Evolutionary conservation across 257 asterid genomes (phyloP).

Genomic region (Jacaranda copaia): DNA sequence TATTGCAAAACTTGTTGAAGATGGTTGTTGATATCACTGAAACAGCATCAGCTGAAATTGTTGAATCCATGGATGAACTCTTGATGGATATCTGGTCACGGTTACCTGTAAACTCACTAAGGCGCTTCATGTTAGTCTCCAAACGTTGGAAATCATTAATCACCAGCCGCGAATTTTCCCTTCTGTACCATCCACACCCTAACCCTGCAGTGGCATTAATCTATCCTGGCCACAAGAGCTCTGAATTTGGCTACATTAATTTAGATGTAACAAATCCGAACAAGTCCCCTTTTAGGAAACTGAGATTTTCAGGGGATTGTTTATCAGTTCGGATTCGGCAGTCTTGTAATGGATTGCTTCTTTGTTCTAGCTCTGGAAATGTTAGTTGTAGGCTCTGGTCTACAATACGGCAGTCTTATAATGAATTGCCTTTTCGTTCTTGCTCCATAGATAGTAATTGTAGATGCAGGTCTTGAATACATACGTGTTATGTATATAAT

Average conservation of each 20-base stretch:
- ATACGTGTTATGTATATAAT: conserved; percentile 38
- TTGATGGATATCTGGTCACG: not conserved
- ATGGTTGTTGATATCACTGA: not conserved
- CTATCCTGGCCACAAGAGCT: not conserved
- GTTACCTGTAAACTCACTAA: conserved; percentile 27
- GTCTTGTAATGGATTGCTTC: conserved; percentile 54
- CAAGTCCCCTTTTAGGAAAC: not conserved
- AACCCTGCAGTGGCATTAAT: not conserved
- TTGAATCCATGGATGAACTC: not conserved
- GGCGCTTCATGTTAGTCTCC: conserved; percentile 44
- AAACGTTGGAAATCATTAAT: conserved; percentile 46
- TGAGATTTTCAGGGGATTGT: conserved; percentile 32
- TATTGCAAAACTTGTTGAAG: too few relatives aligned
- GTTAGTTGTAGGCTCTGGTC: not conserved
- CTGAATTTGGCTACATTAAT: not conserved
- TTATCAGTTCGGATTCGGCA: conserved; percentile 35
- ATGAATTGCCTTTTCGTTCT: conserved; percentile 41
- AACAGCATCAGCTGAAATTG: not conserved
- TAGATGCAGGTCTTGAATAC: not conserved
- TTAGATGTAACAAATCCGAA: not conserved
- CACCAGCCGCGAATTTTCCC: conserved; percentile 30
- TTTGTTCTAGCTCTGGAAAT: conserved; percentile 24
- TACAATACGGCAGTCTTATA: too few relatives aligned
- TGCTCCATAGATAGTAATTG: not conserved
- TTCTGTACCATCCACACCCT: conserved; percentile 17